phyloP scores from a whole-genome alignment of 441 rosid genomes.

The Geranium incanum region DNA sequence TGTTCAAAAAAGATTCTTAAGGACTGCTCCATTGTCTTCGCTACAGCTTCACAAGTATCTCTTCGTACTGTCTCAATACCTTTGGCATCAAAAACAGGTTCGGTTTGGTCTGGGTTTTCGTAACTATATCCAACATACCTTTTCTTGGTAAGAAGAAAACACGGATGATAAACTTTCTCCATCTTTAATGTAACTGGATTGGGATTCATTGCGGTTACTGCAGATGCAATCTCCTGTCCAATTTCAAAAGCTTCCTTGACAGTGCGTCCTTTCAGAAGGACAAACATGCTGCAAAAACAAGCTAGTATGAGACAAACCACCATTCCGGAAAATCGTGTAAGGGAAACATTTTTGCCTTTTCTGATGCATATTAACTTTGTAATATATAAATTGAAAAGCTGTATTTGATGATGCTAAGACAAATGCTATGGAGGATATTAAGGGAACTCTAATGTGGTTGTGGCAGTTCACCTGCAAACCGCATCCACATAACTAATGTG shows the following conservation, averaged over 20 bases:
- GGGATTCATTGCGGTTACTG: conserved; percentile 81
- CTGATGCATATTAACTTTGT: background rate
- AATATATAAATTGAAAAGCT: background rate
- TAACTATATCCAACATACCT: conserved; percentile 95
- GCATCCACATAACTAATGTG: background rate
- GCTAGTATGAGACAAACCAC: background rate
- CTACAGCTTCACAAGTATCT: conserved; percentile 81
- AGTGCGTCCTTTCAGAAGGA: conserved; percentile 76
- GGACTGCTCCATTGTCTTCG: conserved; percentile 87
- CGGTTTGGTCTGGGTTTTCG: conserved; percentile 61
- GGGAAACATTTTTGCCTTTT: background rate
- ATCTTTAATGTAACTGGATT: conserved; percentile 80
- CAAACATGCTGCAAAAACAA: conserved; percentile 72
- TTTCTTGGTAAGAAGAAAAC: conserved; percentile 95
- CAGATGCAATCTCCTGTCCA: conserved; percentile 81
- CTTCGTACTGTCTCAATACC: conserved; percentile 97
- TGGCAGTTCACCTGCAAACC: conserved; percentile 4
- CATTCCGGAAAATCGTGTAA: background rate
- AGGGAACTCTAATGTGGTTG: background rate
- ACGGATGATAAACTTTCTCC: conserved; percentile 94
- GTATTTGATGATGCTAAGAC: background rate
- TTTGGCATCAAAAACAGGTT: conserved; percentile 88
- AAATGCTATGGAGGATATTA: background rate
- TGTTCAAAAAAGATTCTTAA: conserved; percentile 68
- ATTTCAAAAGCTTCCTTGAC: conserved; percentile 61